Base-by-base conservation (phyloP, 1,284 basidiomycete genomes). In the Sporisorium reilianum region DNA sequence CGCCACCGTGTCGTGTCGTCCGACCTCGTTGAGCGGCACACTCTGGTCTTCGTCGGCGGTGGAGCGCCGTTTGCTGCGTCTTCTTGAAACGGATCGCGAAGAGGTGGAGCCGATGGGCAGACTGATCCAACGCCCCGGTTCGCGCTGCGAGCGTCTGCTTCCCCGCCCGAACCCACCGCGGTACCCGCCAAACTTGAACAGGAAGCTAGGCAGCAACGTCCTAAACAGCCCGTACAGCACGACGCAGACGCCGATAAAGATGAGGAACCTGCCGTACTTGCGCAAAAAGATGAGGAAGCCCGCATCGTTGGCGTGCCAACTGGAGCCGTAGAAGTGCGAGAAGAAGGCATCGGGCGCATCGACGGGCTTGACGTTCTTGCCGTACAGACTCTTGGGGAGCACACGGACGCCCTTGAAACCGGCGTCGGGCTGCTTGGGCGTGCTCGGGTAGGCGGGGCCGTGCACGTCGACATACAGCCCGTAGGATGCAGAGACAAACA, bases 391-490 rank as follows among this genome's bases (percentile, higher is more conserved):
- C 86, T 95, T 97, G 25, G 97, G 95, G 5, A 99, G 87, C 64
- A 99, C 91, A 64, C 97, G 75, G 20, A 84, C 58, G 91, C 91
- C 48, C 89, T 56, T 56, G 58, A 83, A 83, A 3, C 83, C 83
- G 4, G 20, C 91, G 88, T 34, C 92, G 88, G 30, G 91, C 89
- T 87, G 92, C 94, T 64, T 93, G 87, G 60, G 92, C 90, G 85
- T 94, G 93, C 85, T 96, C 90, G 22, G 92, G 90, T 3, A 93
- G 93, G 25, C 97, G 86, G 87, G 95, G 93, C 93, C 95, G 94
- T 85, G 94, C 91, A 62, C 77, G 42, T 77, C 77, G 55, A 77
- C 79, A 40, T 70, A 82, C 46, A 79, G 51, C 18, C 80, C 77
- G 56, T 81, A 84, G 18, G 79, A 67, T 7, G 83, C 84, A 14